phyloP scores from a whole-genome alignment of 495 filamentous ascomycete species.

The Penicillium chermesinum region DNA sequence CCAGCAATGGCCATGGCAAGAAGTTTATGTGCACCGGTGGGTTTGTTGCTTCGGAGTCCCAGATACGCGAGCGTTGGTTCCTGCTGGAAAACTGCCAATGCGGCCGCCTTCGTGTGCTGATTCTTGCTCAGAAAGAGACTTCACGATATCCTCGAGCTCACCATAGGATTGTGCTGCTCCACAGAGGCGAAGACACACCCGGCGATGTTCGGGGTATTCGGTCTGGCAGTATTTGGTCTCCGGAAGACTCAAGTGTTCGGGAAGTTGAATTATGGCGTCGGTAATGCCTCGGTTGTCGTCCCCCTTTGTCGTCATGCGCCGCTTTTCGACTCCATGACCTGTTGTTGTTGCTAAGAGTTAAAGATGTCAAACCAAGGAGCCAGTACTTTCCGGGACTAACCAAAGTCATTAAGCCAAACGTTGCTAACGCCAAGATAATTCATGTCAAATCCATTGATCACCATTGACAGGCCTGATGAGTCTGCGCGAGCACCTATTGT shows the following conservation, averaged over 20 bases:
- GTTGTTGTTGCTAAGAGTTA: slow-evolving; percentile 21
- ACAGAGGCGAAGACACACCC: slow-evolving; percentile 74
- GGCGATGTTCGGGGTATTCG: slow-evolving; percentile 63
- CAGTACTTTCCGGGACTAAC: slow-evolving; percentile 30
- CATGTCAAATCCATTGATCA: slow-evolving; percentile 67
- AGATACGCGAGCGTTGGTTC: slow-evolving; percentile 52
- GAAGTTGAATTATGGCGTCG: slow-evolving; percentile 49
- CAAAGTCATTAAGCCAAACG: slow-evolving; percentile 74
- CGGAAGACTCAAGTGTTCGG: slow-evolving; percentile 41
- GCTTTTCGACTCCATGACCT: slow-evolving; percentile 32
- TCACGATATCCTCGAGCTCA: slow-evolving; percentile 57
- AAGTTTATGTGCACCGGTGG: slow-evolving; percentile 44
- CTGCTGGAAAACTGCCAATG: slow-evolving; percentile 68
- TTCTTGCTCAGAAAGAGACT: slow-evolving; percentile 52
- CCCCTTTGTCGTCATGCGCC: slow-evolving; percentile 23
- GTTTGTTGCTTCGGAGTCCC: slow-evolving; percentile 39
- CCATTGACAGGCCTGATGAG: slow-evolving; percentile 66
- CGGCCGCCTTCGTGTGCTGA: slow-evolving; percentile 76
- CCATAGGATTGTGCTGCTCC: slow-evolving; percentile 61
- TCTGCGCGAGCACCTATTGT: slow-evolving; percentile 56
- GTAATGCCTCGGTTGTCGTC: slow-evolving; percentile 32
- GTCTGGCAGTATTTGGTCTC: slow-evolving; percentile 53
- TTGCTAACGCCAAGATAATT: slow-evolving; percentile 78
- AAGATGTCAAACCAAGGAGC: neutral
- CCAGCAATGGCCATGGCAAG: slow-evolving; percentile 53